Base-by-base conservation (phyloP, 768 basidiomycete genomes). In the Cystobasidium onofrii region DNA sequence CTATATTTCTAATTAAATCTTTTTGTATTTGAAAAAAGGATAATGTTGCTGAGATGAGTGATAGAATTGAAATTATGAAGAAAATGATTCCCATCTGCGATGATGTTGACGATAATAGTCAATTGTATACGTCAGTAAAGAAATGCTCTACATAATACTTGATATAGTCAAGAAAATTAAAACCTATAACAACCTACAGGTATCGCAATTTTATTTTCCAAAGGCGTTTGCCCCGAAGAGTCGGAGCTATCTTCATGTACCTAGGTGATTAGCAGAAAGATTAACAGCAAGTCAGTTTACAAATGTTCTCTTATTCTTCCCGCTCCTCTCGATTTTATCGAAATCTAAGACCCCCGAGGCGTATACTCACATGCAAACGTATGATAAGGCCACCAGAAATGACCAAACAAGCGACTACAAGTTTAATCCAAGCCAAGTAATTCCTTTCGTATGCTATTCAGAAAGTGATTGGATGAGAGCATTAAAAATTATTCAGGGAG, bases 401-500 rank as follows among this genome's bases (percentile, higher is more conserved):
- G 65, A 67, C 65, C 1, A 67, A 18, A 31, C 65, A 67, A 34
- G 65, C 46, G 12, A 31, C 65, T 25, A 54, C 50, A 17, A 67
- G 65, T 29, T 67, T 67, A 4, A 67, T 54, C 65, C 65, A 67
- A 23, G 65, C 39, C 10, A 67, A 29, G 44, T 46, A 67, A 29
- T 67, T 67, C 9, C 65, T 23, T 31, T 67, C 65, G 44, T 50
- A 67, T 4, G 65, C 63, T 64, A 50, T 6, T 39, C 15, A 15
- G 6, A 39, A 6, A 39, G 39, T 6, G 6, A 39, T 15, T 6
- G 6, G 39, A 6, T 6, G 39, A 6, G 39, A 39, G 39, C 15
- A 6, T 6, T 39, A 6, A 39, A 6, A 6, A 39, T 39, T 39
- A n/a, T n/a, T n/a, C n/a, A n/a, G n/a, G n/a, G n/a, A n/a, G n/a